Evolutionary conservation across 2,329 filamentous ascomycete genomes (phyloP).

Genomic region (Annulohypoxylon truncatum): DNA sequence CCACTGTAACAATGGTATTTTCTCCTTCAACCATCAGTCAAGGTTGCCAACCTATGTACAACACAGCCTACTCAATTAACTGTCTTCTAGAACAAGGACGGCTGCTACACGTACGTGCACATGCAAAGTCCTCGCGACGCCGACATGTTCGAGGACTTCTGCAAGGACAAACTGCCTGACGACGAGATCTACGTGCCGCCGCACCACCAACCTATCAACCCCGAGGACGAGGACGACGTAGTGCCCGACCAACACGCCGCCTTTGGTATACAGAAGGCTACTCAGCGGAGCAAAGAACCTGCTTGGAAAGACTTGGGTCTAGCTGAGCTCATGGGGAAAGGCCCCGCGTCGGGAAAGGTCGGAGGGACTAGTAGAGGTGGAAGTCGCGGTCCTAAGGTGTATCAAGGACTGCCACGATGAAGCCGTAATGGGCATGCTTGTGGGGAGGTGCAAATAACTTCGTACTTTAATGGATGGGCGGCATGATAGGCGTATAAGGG

Average conservation of each 20-base stretch:
- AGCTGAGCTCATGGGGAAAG: constrained; percentile 74
- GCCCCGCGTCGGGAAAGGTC: constrained; percentile 51
- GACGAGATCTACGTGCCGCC: constrained; percentile 87
- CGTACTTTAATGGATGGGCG: not conserved
- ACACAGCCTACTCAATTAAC: constrained; percentile 14
- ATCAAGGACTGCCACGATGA: constrained; percentile 53
- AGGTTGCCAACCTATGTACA: not conserved
- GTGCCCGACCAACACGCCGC: constrained; percentile 90
- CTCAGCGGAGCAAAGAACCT: constrained; percentile 75
- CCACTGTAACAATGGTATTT: constrained; percentile 29
- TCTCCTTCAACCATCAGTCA: not conserved
- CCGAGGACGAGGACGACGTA: constrained; percentile 89
- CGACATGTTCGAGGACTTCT: constrained; percentile 83
- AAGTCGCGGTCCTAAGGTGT: constrained; percentile 19
- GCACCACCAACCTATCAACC: constrained; percentile 83
- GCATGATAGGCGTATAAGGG: not conserved
- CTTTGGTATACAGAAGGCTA: constrained; percentile 86
- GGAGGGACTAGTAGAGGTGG: constrained; percentile 31
- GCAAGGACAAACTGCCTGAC: constrained; percentile 74
- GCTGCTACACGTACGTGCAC: constrained; percentile 79
- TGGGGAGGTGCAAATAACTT: not conserved
- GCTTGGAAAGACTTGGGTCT: constrained; percentile 84
- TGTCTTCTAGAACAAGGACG: constrained; percentile 73
- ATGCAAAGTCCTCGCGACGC: constrained; percentile 77
- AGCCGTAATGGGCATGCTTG: not conserved